phyloP scores from a whole-genome alignment of 2,329 filamentous ascomycete species.

The Paecilomyces niveus region DNA sequence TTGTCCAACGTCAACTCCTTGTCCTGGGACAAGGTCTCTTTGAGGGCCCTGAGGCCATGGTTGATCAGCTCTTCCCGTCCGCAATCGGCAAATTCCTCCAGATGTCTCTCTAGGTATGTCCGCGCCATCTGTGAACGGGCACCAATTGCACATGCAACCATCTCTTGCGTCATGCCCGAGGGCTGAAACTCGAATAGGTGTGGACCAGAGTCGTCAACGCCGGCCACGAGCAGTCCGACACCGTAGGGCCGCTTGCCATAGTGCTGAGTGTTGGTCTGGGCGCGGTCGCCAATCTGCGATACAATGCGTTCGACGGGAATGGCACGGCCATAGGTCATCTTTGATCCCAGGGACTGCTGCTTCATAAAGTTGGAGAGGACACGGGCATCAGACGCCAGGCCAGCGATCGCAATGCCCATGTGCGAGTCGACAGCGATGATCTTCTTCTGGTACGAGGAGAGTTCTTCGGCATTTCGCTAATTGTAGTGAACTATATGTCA shows the following conservation, averaged over 20 bases:
- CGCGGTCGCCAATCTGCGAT: conserved; percentile 87
- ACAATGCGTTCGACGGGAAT: conserved; percentile 88
- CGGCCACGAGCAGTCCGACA: conserved; percentile 84
- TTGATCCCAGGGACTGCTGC: conserved; percentile 92
- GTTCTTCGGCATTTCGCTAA: conserved; percentile 95
- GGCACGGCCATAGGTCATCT: conserved; percentile 89
- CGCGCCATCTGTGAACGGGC: conserved; percentile 95
- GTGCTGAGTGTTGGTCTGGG: conserved; percentile 95
- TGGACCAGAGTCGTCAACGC: conserved; percentile 86
- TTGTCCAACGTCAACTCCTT: conserved; percentile 97
- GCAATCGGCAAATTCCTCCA: conserved; percentile 72
- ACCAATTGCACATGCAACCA: conserved; percentile 92
- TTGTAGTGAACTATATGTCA: conserved; percentile 7
- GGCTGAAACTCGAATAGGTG: conserved; percentile 99
- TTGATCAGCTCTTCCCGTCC: conserved; percentile 78
- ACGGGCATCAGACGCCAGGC: conserved; percentile 93
- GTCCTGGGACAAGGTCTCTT: conserved; percentile 94
- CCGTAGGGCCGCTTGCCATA: conserved; percentile 96
- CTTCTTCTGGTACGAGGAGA: conserved; percentile 99
- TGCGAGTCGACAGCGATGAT: conserved; percentile 95
- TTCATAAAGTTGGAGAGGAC: conserved; percentile 99
- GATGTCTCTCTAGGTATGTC: conserved; percentile 89
- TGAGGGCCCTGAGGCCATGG: conserved; percentile 84
- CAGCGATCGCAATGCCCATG: conserved; percentile 89
- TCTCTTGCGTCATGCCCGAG: conserved; percentile 91